These are phyloP conservation scores for Aspergillus sp. DNA, from an alignment of 2,329 filamentous ascomycete genomes.

Conservation along the genomic window DNA sequence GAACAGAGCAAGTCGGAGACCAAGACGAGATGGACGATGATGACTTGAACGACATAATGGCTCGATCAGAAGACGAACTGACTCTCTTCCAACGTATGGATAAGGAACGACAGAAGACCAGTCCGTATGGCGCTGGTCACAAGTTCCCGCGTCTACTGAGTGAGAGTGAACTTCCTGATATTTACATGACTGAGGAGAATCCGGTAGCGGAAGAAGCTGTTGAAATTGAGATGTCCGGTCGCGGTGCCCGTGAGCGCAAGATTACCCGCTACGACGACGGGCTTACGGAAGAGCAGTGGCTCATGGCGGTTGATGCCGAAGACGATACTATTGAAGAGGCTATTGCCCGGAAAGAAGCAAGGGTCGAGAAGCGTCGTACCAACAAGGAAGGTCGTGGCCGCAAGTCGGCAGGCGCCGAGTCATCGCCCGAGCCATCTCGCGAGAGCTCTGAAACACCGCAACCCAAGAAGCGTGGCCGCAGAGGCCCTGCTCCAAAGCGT, in stretches of 20 bases:
- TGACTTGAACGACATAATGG: slow-evolving; percentile 91
- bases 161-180: slow-evolving; percentile 87
- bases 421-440: slow-evolving; percentile 74
- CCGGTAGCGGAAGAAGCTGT: slow-evolving; percentile 71
- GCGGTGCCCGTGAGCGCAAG: slow-evolving; percentile 91
- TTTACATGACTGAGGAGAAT: slow-evolving; percentile 86
- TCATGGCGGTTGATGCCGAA: slow-evolving; percentile 95
- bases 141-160: slow-evolving; percentile 75
- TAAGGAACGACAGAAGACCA: slow-evolving; percentile 65
- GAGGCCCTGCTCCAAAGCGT: slow-evolving; percentile 77
- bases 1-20: slow-evolving; percentile 69
- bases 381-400: slow-evolving; percentile 68
- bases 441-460: slow-evolving; percentile 81
- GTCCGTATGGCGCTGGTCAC: slow-evolving; percentile 70
- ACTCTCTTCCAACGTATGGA: slow-evolving; percentile 79
- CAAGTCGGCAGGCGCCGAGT: slow-evolving; percentile 51
- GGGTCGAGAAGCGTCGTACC: slow-evolving; percentile 73
- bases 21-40: slow-evolving; percentile 99
- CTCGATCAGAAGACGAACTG: slow-evolving; percentile 80
- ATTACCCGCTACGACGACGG: slow-evolving; percentile 96
- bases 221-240: slow-evolving; percentile 72
- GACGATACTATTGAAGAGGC: slow-evolving; percentile 93
- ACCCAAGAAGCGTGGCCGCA: slow-evolving; percentile 71
- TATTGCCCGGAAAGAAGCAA: slow-evolving; percentile 82
- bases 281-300: slow-evolving; percentile 97